These are phyloP conservation scores for Ramaria sp. DNA, from an alignment of 768 basidiomycete genomes.

Conservation along the genomic window DNA sequence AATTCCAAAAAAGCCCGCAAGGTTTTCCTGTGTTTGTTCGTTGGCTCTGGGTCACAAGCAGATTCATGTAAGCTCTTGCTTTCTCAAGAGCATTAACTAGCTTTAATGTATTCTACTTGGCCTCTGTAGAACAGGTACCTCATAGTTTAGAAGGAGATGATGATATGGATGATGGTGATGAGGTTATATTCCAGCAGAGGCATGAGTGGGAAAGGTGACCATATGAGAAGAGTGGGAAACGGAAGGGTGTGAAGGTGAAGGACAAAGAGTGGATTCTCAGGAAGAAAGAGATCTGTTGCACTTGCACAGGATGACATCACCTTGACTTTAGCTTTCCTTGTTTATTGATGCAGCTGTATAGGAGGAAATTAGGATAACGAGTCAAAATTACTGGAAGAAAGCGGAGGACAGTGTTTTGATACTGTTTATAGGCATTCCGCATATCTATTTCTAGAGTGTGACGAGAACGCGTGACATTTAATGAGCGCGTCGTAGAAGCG, in stretches of 20 bases:
- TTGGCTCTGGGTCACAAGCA: constrained; percentile 58
- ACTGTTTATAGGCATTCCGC: too few species aligned
- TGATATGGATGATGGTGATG: constrained; percentile 38
- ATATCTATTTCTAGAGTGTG: constrained; percentile 12
- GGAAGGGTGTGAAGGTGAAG: constrained; percentile 47
- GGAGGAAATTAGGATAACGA: constrained; percentile 80
- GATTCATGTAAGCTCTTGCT: constrained; percentile 17
- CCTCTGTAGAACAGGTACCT: constrained; percentile 40
- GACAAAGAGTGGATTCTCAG: constrained; percentile 88
- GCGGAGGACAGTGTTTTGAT: constrained; percentile 65
- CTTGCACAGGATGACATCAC: constrained; percentile 6
- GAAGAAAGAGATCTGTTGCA: constrained; percentile 76
- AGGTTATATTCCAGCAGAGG: constrained; percentile 65
- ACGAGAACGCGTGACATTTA: background rate
- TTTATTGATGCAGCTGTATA: constrained; percentile 49
- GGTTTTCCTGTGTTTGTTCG: constrained; percentile 87
- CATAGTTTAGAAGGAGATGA: constrained; percentile 62
- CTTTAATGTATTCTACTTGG: background rate
- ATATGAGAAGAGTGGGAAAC: constrained; percentile 46
- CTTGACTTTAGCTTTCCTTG: constrained; percentile 1
- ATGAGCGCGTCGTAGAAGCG: background rate
- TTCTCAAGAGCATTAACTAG: background rate
- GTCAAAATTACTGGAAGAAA: constrained; percentile 87
- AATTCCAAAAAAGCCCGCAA: constrained; percentile 95
- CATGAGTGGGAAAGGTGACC: constrained; percentile 54